Conservation (phyloP, 345 rosid genomes). For the Citrus trifoliata region DNA sequence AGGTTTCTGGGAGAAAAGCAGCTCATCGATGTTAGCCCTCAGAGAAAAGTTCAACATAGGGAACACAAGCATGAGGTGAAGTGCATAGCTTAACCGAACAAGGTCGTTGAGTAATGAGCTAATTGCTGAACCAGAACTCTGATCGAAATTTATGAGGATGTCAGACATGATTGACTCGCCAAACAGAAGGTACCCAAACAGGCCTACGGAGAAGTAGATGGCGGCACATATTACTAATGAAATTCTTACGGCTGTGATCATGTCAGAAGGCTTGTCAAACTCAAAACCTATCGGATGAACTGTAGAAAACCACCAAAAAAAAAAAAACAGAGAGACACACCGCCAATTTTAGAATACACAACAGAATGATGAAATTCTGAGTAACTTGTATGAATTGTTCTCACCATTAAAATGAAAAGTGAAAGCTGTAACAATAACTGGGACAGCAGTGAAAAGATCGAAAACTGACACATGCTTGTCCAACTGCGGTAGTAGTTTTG, state of each 20-base stretch:
- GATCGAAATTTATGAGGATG: conserved; percentile 76
- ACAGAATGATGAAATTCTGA: neutral
- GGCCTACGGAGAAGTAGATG: conserved; percentile 62
- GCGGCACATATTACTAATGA: conserved; percentile 54
- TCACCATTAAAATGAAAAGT: conserved; percentile 90
- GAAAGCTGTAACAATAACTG: conserved; percentile 88
- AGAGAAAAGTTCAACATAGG: conserved; percentile 82
- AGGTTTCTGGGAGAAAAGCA: conserved; percentile 48
- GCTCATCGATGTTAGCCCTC: conserved; percentile 62
- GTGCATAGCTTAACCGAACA: conserved; percentile 69
- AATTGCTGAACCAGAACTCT: conserved; percentile 39
- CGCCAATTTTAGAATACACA: neutral
- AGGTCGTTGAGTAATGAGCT: conserved; percentile 52
- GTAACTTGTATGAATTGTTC: neutral
- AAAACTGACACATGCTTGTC: conserved; percentile 51
- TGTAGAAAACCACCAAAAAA: conserved; percentile 22
- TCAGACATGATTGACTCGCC: conserved; percentile 77
- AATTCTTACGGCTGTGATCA: conserved; percentile 54
- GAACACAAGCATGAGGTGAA: conserved; percentile 82
- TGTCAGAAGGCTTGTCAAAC: conserved; percentile 58
- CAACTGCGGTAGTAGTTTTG: conserved; percentile 58
- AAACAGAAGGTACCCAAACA: conserved; percentile 76
- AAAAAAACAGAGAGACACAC: neutral
- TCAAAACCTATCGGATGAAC: conserved; percentile 81
- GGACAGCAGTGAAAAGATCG: conserved; percentile 81